Conservation (phyloP, 495 filamentous ascomycete species). For the Pyrenula aspistea region DNA sequence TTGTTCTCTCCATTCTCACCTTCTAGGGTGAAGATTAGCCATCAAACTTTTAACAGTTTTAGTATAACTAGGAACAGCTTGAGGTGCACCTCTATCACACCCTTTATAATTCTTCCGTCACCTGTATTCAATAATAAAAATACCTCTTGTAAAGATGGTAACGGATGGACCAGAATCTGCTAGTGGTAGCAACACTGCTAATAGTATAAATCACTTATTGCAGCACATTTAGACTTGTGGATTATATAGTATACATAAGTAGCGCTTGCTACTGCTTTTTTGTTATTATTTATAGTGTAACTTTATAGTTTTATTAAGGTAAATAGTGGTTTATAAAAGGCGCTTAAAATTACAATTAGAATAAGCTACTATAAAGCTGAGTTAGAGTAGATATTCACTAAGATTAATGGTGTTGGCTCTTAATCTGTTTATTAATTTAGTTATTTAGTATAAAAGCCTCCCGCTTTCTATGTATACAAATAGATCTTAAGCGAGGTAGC, state of each 20-base stretch:
- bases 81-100: not conserved
- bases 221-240: not conserved
- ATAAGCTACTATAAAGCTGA: too few species aligned
- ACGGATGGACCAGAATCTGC: not conserved
- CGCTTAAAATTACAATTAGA: too few species aligned
- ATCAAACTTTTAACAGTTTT: not conserved
- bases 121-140: not conserved
- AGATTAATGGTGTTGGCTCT: not conserved
- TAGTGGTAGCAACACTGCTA: not conserved
- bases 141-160: not conserved
- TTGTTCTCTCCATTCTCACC: not conserved
- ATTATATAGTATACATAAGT: not conserved
- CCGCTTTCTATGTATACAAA: not conserved
- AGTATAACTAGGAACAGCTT: not conserved
- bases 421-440: not conserved
- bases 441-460: not conserved
- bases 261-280: too few species aligned
- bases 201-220: not conserved
- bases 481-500: not conserved
- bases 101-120: not conserved
- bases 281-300: too few species aligned
- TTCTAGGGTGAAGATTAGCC: not conserved
- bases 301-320: too few species aligned
- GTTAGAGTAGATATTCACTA: not conserved
- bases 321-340: too few species aligned